Base-by-base conservation (phyloP, 371 early-diverging fungal species). In the Mucor irregularis region DNA sequence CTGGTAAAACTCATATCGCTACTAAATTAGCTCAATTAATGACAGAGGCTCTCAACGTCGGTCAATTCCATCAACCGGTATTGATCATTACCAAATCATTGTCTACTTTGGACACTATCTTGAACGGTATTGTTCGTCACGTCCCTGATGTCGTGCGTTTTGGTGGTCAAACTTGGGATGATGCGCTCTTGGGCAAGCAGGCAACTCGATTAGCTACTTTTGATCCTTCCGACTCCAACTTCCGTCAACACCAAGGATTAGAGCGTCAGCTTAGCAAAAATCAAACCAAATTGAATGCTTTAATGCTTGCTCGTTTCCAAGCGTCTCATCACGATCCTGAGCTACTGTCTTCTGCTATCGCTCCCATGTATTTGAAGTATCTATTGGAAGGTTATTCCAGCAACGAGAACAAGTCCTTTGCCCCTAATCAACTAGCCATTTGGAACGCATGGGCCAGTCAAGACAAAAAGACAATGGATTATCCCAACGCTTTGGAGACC, bases 1-100 rank as follows among this genome's bases (percentile, higher is more conserved):
- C 78, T 7, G 78, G 78, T 0, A 78, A 78, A 31, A 74, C 78
- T 0, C 68, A 45, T 49, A 38, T 78, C 30, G 70, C 69, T 0
- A 33, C 47, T 31, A 78, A 78, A 46, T 19, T 78, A 3, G 61
- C 68, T 1, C 46, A 61, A 21, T 21, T 78, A 10, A 48, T 64
- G 10, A 62, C 70, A 10, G 61, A 64, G 16, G 68, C 64, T 1
- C 24, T 78, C 4, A 37, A 38, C 6, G 35, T 39, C 0, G 56
- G 65, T 0, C 74, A 69, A 25, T 68, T 62, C 16, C 61, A 58
- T 30, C 74, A 70, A 26, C 72, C 74, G 1, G 49, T 78, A 4
- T 39, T 78, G 19, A 52, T 78, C 0, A 39, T 78, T 5, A 45
- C 74, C 2, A 59, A 68, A 26, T 54, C 58, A 4, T 70, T 69